These are phyloP conservation scores for Nitzschia sp. DNA, from an alignment of 108 stramenopile species.

Conservation along the genomic window DNA sequence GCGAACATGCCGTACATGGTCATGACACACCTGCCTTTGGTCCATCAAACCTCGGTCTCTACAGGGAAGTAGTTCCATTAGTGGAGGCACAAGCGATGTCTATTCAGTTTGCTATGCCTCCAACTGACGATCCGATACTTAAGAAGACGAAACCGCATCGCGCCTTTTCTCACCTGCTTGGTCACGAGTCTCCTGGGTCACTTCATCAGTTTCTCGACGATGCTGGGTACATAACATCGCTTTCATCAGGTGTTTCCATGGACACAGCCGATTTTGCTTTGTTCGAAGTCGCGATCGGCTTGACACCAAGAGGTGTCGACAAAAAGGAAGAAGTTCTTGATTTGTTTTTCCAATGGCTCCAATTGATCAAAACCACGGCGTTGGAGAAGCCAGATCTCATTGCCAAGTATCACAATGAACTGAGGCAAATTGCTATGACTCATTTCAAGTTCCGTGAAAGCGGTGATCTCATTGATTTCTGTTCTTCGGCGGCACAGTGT, in stretches of 20 bases:
- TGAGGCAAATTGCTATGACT: constrained; percentile 58
- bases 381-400: constrained; percentile 50
- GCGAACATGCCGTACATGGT: constrained; percentile 68
- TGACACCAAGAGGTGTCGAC: constrained; percentile 80
- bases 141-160: constrained; percentile 69
- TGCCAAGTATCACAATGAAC: constrained; percentile 72
- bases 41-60: constrained; percentile 57
- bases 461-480: constrained; percentile 81
- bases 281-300: constrained; percentile 62
- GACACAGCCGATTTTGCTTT: constrained; percentile 71
- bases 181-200: constrained; percentile 94
- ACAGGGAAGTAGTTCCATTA: constrained; percentile 85
- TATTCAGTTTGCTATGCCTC: constrained; percentile 88
- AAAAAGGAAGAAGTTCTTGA: constrained; percentile 69
- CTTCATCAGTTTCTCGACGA: constrained; percentile 79
- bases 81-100: constrained; percentile 80
- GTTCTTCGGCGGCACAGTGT: constrained; percentile 66
- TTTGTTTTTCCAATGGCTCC: constrained; percentile 79
- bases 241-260: constrained; percentile 78
- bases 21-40: constrained; percentile 66
- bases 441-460: constrained; percentile 80
- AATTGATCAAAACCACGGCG: constrained; percentile 61
- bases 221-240: constrained; percentile 65
- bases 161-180: constrained; percentile 89
- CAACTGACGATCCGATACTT: constrained; percentile 73